phyloP scores from a whole-genome alignment of 139 green algal species.

The Chlorella sp. region DNA sequence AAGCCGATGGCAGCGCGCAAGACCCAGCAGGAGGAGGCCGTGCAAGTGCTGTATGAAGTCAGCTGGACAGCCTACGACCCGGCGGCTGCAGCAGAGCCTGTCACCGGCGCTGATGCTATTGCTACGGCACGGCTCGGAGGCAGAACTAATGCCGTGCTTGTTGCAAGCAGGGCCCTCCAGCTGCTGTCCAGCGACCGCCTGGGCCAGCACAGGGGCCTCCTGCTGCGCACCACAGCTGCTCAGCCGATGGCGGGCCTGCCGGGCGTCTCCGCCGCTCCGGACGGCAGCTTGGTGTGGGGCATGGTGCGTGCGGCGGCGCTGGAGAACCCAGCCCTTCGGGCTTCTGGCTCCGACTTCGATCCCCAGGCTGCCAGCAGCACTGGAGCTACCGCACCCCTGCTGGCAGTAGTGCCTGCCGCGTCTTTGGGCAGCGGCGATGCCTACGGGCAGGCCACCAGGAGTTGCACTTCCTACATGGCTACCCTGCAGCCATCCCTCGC shows the following conservation, averaged over 20 bases:
- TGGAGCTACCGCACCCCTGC: neutral
- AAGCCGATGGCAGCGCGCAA: conserved; percentile 13
- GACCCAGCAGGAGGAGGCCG: neutral
- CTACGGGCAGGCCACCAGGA: neutral
- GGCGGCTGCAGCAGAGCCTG: neutral
- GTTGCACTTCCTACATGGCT: neutral
- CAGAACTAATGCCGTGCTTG: too few relatives aligned
- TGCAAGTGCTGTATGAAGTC: conserved; percentile 11
- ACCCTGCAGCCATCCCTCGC: neutral
- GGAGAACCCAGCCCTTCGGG: neutral
- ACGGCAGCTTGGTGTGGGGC: conserved; percentile 28
- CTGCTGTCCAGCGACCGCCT: conserved; percentile 14
- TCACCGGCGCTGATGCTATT: too few relatives aligned
- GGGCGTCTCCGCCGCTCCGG: neutral
- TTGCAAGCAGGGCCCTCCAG: too few relatives aligned
- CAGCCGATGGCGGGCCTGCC: neutral
- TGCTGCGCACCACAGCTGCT: neutral
- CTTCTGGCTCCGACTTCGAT: conserved; percentile 1
- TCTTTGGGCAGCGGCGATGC: neutral
- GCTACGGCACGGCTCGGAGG: too few relatives aligned
- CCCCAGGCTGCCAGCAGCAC: neutral
- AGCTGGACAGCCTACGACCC: neutral
- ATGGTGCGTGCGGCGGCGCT: conserved; percentile 25
- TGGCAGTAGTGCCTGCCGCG: neutral
- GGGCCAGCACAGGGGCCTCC: neutral